Base-by-base conservation (phyloP, 192 early-diverging fungal species). In the Backusella tuberculispora region DNA sequence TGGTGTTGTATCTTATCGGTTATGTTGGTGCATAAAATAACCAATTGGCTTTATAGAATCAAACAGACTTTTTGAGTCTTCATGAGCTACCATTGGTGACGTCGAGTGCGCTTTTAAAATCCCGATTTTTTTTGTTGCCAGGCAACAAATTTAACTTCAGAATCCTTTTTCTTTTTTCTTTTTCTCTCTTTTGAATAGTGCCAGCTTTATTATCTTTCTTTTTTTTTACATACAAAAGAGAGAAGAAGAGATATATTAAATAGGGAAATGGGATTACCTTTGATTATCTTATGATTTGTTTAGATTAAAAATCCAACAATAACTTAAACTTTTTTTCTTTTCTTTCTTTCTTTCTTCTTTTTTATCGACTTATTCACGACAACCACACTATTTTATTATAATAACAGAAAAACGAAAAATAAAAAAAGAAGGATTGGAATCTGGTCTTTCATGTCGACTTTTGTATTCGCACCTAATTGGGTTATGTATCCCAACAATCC, bases 381-480 rank as follows among this genome's bases (percentile, higher is more conserved):
- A 60, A 60, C 21, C 13, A 26, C 17, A 60, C 8, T 60, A 60
- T 24, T 60, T 60, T 53, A 53, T 53, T 53, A 53, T 53, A 60
- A 60, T 60, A 60, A 60, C 53, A 60, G 21, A 60, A 46, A 10
- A 46, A 14, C 24, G 29, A 53, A 24, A 17, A 53, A 48, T 5
- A 48, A 3, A 7, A 24, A 53, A 19, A 5, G 21, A 60, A 60
- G 53, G 26, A 13, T 60, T 60, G 53, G 53, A 60, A 60, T 60
- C 53, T 60, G 21, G 53, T 12, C 53, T 12, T 60, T 60, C 53
- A 67, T 67, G 66, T 67, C 66, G 37, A 67, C 66, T 67, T 67
- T 67, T 67, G 66, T 67, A 67, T 67, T 67, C 41, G 66, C 66
- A 67, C 66, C 66, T 13, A 67, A 41, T 67, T 67, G 66, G 66